phyloP scores from a whole-genome alignment of 1,284 basidiomycete genomes.

The Inonotus hispidus region DNA sequence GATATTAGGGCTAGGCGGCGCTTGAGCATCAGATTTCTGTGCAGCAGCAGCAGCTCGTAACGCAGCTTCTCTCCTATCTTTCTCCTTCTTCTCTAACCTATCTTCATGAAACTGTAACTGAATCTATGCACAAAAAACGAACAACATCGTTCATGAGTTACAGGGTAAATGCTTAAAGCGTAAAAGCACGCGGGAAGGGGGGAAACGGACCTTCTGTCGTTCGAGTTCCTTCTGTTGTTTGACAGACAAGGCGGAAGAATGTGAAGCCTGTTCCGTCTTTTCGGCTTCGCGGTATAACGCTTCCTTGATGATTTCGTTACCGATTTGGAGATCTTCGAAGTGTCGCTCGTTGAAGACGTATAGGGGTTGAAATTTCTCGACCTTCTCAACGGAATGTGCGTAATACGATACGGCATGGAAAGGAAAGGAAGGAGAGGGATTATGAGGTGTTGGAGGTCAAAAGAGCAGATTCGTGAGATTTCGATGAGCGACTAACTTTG shows the following conservation, averaged over 20 bases:
- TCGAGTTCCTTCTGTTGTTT: constrained; percentile 51
- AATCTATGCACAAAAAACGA: constrained; percentile 38
- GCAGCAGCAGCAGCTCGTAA: constrained; percentile 42
- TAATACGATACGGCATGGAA: too few relatives aligned
- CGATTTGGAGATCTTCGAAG: constrained; percentile 52
- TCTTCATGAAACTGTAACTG: constrained; percentile 73
- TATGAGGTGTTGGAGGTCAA: background rate
- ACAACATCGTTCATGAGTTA: too few relatives aligned
- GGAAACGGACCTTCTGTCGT: constrained; percentile 42
- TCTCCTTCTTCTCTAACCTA: constrained; percentile 46
- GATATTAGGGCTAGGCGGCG: constrained; percentile 22
- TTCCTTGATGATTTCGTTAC: constrained; percentile 59
- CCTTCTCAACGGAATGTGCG: constrained; percentile 28
- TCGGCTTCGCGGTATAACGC: constrained; percentile 46
- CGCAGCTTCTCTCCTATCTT: constrained; percentile 54
- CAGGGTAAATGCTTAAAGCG: constrained; percentile 6
- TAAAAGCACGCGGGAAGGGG: too few relatives aligned
- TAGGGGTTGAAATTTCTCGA: constrained; percentile 52
- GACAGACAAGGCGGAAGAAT: constrained; percentile 40
- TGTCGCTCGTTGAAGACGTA: constrained; percentile 55
- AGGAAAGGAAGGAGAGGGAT: constrained; percentile 7
- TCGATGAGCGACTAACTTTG: constrained; percentile 36
- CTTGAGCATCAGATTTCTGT: constrained; percentile 27
- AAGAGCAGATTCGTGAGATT: background rate
- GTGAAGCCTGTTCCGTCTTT: constrained; percentile 46